Base-by-base conservation (phyloP, 176 grass and related monocot species). In the Phoenix dactylifera region DNA sequence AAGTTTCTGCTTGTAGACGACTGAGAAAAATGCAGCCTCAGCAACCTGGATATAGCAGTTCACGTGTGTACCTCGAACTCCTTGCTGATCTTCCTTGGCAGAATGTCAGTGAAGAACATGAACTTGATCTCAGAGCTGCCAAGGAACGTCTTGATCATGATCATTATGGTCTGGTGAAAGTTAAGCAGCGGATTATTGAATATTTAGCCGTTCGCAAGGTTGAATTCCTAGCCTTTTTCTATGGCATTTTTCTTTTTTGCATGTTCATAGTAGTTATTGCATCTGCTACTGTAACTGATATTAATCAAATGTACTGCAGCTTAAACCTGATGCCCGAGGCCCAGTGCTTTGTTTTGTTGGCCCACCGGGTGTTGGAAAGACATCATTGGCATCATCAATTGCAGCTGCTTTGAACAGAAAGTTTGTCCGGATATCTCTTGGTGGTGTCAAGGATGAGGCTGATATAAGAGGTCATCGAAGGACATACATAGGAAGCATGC, bases 401-500 rank as follows among this genome's bases (percentile, higher is more conserved):
- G 93, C 93, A 55, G 80, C 67, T 72, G 93, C 88, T 26, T 69
- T 98, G 51, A 76, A 80, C 52, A 92, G 81, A 61, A 98, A 92
- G 73, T 98, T 98, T 77, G 79, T 98, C 63, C 77, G 87, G 82
- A 92, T 98, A 56, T 98, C 93, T 59, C 93, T 98, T 58, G 93
- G 93, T 62, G 87, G 93, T 69, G 87, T 98, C 30, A 98, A 92
- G 66, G 93, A 98, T 68, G 93, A 98, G 72, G 93, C 93, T 80
- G 93, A 98, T 82, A 98, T 98, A 55, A 84, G 93, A 67, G 93
- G 93, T 52, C 93, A 98, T 62, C 78, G 93, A 63, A 98, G 93
- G 63, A 98, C 93, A 58, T 98, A 98, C 67, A 85, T 98, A 76
- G 93, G 93, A 67, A 98, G 93, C 67, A 98, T 98, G 93, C 93